phyloP scores from a whole-genome alignment of 106 monocot species.

The Alisma plantagoaquatica region DNA sequence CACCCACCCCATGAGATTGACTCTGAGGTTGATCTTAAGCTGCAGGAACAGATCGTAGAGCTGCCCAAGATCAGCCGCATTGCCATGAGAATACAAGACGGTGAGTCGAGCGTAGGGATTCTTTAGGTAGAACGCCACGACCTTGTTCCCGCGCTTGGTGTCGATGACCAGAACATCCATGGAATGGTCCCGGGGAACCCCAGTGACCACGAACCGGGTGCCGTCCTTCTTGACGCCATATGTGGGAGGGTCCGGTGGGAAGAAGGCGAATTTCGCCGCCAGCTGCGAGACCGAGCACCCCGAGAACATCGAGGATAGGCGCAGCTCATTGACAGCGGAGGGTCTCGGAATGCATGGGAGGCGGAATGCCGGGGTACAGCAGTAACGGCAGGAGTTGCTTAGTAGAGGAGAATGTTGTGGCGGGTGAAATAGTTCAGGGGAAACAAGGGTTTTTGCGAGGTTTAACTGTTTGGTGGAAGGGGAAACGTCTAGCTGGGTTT shows the following conservation, averaged over 20 bases:
- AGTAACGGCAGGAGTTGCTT: too few relatives aligned
- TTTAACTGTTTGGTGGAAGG: too few relatives aligned
- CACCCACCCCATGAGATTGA: constrained; percentile 91
- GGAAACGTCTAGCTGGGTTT: too few relatives aligned
- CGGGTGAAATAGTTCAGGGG: too few relatives aligned
- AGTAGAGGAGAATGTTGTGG: too few relatives aligned
- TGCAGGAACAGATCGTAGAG: constrained; percentile 83
- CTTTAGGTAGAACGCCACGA: constrained; percentile 63
- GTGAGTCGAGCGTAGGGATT: constrained; percentile 67
- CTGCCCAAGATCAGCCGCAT: constrained; percentile 90
- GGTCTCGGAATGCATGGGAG: constrained; percentile 7
- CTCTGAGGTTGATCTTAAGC: constrained; percentile 78
- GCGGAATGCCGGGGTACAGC: too few relatives aligned
- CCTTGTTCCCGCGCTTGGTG: constrained; percentile 54
- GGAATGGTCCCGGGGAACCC: constrained; percentile 45
- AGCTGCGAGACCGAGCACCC: constrained; percentile 71
- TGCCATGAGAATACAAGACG: constrained; percentile 85
- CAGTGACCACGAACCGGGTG: constrained; percentile 32
- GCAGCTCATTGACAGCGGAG: constrained; percentile 48
- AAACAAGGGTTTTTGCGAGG: too few relatives aligned
- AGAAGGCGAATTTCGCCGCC: constrained; percentile 81
- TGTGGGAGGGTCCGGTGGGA: constrained; percentile 63
- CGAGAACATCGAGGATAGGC: constrained; percentile 39
- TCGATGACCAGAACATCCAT: constrained; percentile 55
- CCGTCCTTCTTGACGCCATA: constrained; percentile 43